Base-by-base conservation (phyloP, 257 asterid genomes). In the Knoxia roxburghii region DNA sequence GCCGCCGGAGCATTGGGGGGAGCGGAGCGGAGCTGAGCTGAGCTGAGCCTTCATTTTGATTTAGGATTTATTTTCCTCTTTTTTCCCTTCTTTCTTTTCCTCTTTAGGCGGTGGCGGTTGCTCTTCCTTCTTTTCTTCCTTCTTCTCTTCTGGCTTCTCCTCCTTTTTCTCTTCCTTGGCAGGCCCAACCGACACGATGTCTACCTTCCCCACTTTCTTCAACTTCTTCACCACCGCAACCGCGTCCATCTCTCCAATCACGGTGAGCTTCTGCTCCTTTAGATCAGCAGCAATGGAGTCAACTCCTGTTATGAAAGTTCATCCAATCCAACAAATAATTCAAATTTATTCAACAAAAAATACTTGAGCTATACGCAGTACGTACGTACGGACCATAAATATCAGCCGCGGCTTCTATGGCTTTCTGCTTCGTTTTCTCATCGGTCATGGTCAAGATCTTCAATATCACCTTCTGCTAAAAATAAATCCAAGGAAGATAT, bases 391-490 rank as follows among this genome's bases (percentile, higher is more conserved):
- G 81, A 89, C 97, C 95, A 1, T 70, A 27, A 53, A 89, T 76
- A 77, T 89, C 94, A 21, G 97, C 95, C 43, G 91, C 95, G 18
- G 95, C 97, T 81, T 87, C 95, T 0, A 87, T 81, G 67, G 95
- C 91, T 72, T 81, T 89, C 80, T 89, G 87, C 84, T 84, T 89
- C 21, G 94, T 89, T 74, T 76, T 89, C 41, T 89, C 91, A 79
- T 89, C 95, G 18, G 89, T 75, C 97, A 87, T 87, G 69, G 89
- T 87, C 21, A 81, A 37, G 39, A 89, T 79, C 83, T 70, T 87
- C 79, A 89, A 7, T 56, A 86, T 83, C 74, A 87, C 80, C 79
- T 85, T 89, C 86, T 89, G 91, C 46, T 74, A 8, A 27, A 58
- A 32, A 3, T 1, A 4, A 17, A 63, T 27, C 61, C 20, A 29